Conservation (phyloP, 1,139 yeast species). For the Lodderomyces orthopsilosis region DNA sequence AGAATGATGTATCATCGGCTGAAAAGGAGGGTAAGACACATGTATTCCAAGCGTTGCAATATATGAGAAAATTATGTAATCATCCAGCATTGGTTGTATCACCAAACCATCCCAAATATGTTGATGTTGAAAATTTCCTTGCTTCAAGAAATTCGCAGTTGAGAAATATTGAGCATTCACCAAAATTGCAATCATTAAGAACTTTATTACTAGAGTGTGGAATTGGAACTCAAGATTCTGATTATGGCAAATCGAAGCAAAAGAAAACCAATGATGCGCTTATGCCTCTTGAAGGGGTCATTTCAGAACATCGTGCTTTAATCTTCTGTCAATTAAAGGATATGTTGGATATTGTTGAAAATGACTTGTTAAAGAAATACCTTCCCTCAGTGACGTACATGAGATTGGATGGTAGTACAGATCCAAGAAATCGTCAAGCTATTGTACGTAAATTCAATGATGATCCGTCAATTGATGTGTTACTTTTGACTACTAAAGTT, state of each 20-base stretch:
- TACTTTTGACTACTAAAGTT: constrained; percentile 90
- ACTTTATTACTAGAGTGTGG: constrained; percentile 90
- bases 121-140: constrained; percentile 60
- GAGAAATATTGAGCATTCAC: constrained; percentile 80
- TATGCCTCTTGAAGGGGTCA: constrained; percentile 63
- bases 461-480: constrained; percentile 94
- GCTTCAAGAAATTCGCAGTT: constrained; percentile 57
- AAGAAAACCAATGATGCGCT: constrained; percentile 29
- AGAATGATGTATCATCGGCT: constrained; percentile 52
- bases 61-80: constrained; percentile 95
- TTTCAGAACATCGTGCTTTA: constrained; percentile 92
- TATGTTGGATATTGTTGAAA: constrained; percentile 95
- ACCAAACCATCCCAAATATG: constrained; percentile 79
- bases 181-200: constrained; percentile 81
- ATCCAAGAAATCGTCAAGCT: constrained; percentile 87
- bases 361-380: constrained; percentile 74
- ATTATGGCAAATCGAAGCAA: constrained; percentile 28
- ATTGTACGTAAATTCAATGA: constrained; percentile 90
- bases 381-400: constrained; percentile 92
- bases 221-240: constrained; percentile 67
- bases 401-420: constrained; percentile 94
- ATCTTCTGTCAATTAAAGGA: constrained; percentile 96
- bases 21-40: constrained; percentile 70
- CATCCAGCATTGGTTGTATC: constrained; percentile 94
- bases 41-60: constrained; percentile 95